Evolutionary conservation across 495 filamentous ascomycete species (phyloP), one percentile per base, ranked within the genome.

Genomic region (Trichoderma asperelloides): DNA sequence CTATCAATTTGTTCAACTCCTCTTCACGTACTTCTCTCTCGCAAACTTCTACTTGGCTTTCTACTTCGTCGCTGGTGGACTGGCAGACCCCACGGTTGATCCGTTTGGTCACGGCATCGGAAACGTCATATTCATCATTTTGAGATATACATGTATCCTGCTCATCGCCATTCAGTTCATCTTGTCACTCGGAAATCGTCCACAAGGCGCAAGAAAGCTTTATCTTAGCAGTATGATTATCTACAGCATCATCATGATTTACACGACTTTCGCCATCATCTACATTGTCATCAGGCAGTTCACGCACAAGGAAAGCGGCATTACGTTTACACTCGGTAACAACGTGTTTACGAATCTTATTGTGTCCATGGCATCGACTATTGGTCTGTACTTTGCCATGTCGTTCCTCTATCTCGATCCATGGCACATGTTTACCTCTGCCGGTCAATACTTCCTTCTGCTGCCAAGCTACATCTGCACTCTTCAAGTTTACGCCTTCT

Each of bases 31-130:
- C 79, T 96, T 99, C 79, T 96, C 95, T 16, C 86, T 99, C 67
- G 94, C 95, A 72, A 99, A 99, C 77, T 99, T 98, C 79, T 99
- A 98, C 74, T 86, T 99, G 64, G 95, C 92, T 69, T 99, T 99
- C 77, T 98, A 92, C 84, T 98, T 98, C 83, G 91, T 98, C 73
- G 92, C 93, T 60, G 96, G 96, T 47, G 96, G 93, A n/a, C 85
- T 99, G 16, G 86, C 89, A 6, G 91, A 98, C 71, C 76, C 85
- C 0, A 80, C 79, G 41, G 80, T 96, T 68, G 94, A 98, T 78
- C 96, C 96, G 1, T 98, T 98, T 70, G 92, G 92, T 27, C 86
- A 94, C 74, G 83, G 88, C 67, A 88, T 94, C 73, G 92, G 92
- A 28, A 82, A 87, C 62, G 88, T 89, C 74, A 89, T 99, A 71